Base-by-base conservation (phyloP, 306 rosid genomes). In the Prunus armeniaca region DNA sequence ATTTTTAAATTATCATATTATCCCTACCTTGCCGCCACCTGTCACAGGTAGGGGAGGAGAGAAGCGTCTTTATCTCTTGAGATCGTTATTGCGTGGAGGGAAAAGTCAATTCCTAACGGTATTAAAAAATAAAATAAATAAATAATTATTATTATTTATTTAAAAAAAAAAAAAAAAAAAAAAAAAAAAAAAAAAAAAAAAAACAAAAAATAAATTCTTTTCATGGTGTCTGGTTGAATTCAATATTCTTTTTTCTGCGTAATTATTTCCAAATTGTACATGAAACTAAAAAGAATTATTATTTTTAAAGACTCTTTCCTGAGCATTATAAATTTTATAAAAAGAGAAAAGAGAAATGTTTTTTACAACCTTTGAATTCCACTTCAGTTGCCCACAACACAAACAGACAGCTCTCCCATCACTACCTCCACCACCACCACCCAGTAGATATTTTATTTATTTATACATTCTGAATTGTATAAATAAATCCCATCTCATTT, bases 31-130 rank as follows among this genome's bases (percentile, higher is more conserved):
- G 28, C 57, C 32, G 1, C 43, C 43, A 27, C 24, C 69, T 61
- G 62, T 51, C 67, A 51, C 2, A 49, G 34, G 28, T 14, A 1
- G 1, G 12, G 1, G 74, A 83, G 88, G 96, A 56, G 24, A 82
- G 79, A 82, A 84, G 22, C 60, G 92, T 57, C 49, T n/a, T n/a
- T 38, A 79, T 43, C 10, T 3, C 0, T n/a, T 49, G 20, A 78
- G 9, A 80, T 88, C 83, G 88, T 85, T 62, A 81, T 85, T 83
- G 88, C 92, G 83, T 84, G 81, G 85, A 71, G 86, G 86, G 76
- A 86, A 11, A 90, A 90, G 92, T 92, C 96, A 88, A 88, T 88
- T 77, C 88, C 90, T 82, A 90, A 85, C 94, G 85, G 94, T 87
- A 84, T 88, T 91, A 72, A 20, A 52, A 49, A 3, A 24, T 14